These are phyloP conservation scores for Metschnikowia lochheadii DNA, from an alignment of 805 yeast species.

Conservation along the genomic window DNA sequence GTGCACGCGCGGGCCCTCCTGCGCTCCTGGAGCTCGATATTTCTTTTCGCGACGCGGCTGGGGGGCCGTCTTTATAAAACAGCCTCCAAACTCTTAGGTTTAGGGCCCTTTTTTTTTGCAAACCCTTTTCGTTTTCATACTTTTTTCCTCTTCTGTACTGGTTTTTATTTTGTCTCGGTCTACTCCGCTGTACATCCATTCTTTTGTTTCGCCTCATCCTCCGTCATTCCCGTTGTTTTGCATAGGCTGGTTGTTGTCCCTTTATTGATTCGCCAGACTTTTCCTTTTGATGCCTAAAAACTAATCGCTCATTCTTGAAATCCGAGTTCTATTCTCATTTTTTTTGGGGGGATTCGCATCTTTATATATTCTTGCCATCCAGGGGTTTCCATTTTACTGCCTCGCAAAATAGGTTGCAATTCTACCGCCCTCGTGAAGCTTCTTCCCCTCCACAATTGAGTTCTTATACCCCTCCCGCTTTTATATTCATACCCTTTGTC, in stretches of 20 bases:
- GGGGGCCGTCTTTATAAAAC: slow-evolving; percentile 5
- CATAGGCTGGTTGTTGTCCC: not conserved
- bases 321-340: not conserved
- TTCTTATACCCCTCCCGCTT: not conserved
- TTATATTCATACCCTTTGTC: not conserved
- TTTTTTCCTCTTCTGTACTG: not conserved
- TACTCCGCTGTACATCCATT: slow-evolving; percentile 1
- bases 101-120: slow-evolving; percentile 1
- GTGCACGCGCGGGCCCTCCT: slow-evolving; percentile 14
- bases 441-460: not conserved
- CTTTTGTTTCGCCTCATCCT: not conserved
- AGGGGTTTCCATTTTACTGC: not conserved
- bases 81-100: not conserved
- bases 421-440: not conserved
- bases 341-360: slow-evolving; percentile 1
- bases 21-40: slow-evolving; percentile 13
- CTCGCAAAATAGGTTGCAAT: slow-evolving; percentile 2
- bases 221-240: not conserved
- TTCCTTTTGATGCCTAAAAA: not conserved
- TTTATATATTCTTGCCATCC: not conserved
- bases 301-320: not conserved
- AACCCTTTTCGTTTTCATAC: not conserved
- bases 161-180: not conserved
- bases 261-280: not conserved
- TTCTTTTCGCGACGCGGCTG: slow-evolving; percentile 17